Base-by-base conservation (phyloP, 2,329 filamentous ascomycete species). In the Clonostachys chloroleuca region DNA sequence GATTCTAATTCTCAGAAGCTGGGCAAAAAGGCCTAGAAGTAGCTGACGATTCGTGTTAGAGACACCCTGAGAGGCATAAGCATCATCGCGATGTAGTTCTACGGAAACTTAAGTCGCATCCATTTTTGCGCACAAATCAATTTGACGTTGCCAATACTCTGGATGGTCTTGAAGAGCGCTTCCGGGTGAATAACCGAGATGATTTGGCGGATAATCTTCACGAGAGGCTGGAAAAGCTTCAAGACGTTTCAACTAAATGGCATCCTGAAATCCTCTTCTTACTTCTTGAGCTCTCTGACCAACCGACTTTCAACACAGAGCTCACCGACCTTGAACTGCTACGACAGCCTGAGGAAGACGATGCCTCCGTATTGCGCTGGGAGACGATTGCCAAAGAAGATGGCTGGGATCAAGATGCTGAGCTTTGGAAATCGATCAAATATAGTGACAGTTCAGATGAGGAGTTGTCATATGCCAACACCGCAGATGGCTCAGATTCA, bases 161-260 rank as follows among this genome's bases (percentile, higher is more conserved):
- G 3, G 73, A 81, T 43, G 88, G 88, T 1, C 73, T 96, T 4
- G 85, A 92, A 54, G 94, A 97, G 68, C 91, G 92, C 56, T 94
- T 96, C 56, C 80, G 83, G 34, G 77, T 97, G 46, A 77, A 89
- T 43, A 85, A 87, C 59, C 83, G 88, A 51, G 92, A 96, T 56
- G 82, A 81, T 37, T 70, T 96, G 24, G 89, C 90, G 12, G 84
- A 92, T 48, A 83, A 86, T 49, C 67, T 96, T 39, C 69, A 75
- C 7, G 60, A 70, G 45, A 51, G 87, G 13, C 44, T 49, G 17
- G 40, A 49, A n/a, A 34, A 20, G 20, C 46, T 52, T 5, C 34
- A 48, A 13, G 45, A 34, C 30, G n/a, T 37, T 7, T 44, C 75
- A 10, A 59, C 75, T 40, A 83, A 83, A 65, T 92, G 82, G 78